Base-by-base conservation (phyloP, 1,139 yeast species). In the Diutina sp. region DNA sequence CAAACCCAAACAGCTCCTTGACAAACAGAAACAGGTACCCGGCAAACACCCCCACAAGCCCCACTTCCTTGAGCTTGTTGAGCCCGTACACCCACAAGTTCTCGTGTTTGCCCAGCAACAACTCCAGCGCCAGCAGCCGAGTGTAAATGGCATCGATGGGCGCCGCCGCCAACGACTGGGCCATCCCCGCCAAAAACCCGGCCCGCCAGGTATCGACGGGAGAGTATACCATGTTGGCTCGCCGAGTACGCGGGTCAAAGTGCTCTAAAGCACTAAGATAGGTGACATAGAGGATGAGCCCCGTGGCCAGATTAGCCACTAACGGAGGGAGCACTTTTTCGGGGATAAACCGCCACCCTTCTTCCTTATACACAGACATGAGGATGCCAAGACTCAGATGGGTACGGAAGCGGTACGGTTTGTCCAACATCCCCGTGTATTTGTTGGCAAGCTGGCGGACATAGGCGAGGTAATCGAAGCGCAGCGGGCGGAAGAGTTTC, bases 81-180 rank as follows among this genome's bases (percentile, higher is more conserved):
- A 78, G 67, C 0, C 95, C 91, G 68, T 89, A 91, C 46, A 72
- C 70, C 95, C 97, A 89, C 58, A 90, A 68, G 58, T 87, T 85
- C 56, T 80, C 81, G 66, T 87, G 88, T 46, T 79, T 76, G 5
- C 90, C 89, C 57, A 78, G 78, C 30, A 90, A 69, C 60, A 90
- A 72, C 62, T 89, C 96, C 6, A 86, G 79, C 1, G 90, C 86
- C 1, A 84, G 77, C 65, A 90, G 87, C 62, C 97, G 76, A 1
- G 96, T 83, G 64, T 87, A 88, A 7, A 91, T 84, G 8, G 97
- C 97, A 69, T 91, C 97, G 3, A 91, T 79, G 0, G 98, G 98
- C 1, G 97, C 95, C 1, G 97, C 96, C 1, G 90, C 93, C n/a
- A 89, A 71, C 18, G 96, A 87, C 64, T 93, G 97, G 14, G 84